Evolutionary conservation across 345 rosid genomes (phyloP).

Genomic region (Hibiscus trionum): DNA sequence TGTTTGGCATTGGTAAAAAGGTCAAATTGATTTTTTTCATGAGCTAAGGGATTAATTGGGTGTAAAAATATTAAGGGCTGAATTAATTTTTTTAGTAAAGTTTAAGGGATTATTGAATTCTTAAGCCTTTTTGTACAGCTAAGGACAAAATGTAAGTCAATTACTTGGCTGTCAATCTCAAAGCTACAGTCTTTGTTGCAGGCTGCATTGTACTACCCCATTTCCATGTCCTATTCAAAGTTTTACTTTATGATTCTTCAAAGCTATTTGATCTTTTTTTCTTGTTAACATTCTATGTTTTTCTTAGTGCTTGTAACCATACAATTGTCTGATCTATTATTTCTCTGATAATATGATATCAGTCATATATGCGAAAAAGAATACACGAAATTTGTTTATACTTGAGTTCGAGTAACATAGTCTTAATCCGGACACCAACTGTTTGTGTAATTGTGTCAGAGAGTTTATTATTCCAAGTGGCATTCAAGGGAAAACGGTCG

Average conservation of each 20-base stretch:
- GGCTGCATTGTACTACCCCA: slow-evolving; percentile 3
- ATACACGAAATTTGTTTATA: too few species aligned
- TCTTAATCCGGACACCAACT: too few species aligned
- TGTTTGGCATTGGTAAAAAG: too few species aligned
- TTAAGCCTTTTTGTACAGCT: not conserved
- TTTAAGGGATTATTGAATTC: too few species aligned
- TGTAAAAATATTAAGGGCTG: too few species aligned
- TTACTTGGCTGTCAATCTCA: not conserved
- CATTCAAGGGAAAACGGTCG: not conserved
- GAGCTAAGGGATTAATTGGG: too few species aligned
- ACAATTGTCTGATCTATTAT: not conserved
- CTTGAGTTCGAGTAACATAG: not conserved
- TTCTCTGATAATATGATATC: not conserved
- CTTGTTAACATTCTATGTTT: not conserved
- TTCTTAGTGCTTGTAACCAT: not conserved
- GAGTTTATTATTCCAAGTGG: not conserved
- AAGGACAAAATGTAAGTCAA: not conserved
- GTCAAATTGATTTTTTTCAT: too few species aligned
- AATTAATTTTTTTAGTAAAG: too few species aligned
- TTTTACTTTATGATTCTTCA: not conserved
- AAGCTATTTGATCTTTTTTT: not conserved
- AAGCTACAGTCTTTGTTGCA: not conserved
- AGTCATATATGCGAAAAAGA: not conserved
- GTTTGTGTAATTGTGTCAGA: too few species aligned
- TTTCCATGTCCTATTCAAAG: not conserved